These are phyloP conservation scores for Kazachstania sp. DNA, from an alignment of 1,139 yeast genomes.

Conservation along the genomic window DNA sequence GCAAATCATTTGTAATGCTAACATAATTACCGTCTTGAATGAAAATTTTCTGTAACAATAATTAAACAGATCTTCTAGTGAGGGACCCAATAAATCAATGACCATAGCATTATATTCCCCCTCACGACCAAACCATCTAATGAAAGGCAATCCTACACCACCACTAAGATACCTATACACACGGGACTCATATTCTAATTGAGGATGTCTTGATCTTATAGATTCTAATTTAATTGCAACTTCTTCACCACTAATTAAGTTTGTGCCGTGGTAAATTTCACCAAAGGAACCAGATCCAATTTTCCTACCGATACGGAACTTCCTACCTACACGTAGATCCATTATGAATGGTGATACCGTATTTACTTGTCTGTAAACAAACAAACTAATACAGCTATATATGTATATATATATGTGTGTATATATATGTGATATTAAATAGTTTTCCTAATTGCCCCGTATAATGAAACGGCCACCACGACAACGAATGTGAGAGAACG, in stretches of 20 bases:
- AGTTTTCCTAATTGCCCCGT: no score
- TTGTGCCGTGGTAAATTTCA: conserved; percentile 88
- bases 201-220: conserved; percentile 90
- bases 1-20: conserved; percentile 92
- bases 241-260: conserved; percentile 92
- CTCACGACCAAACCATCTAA: conserved; percentile 95
- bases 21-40: conserved; percentile 80
- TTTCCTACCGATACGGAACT: conserved; percentile 90
- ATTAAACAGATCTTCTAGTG: conserved; percentile 89
- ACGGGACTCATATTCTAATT: conserved; percentile 90
- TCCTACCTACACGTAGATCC: conserved; percentile 92
- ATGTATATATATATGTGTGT: no score
- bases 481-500: no score
- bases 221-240: conserved; percentile 94
- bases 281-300: conserved; percentile 98
- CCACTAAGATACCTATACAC: conserved; percentile 93
- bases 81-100: conserved; percentile 90
- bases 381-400: no score
- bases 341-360: no score
- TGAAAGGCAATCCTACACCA: conserved; percentile 95
- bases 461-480: no score
- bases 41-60: conserved; percentile 92
- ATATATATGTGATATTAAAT: no score
- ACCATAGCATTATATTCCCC: conserved; percentile 97
- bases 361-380: no score